Percentiles rank a stretch among this genome's conserved stretches.
These are phyloP conservation scores for Syncephalastrum racemosum DNA, from an alignment of 371 early-diverging fungal species.

Conservation along the genomic window DNA sequence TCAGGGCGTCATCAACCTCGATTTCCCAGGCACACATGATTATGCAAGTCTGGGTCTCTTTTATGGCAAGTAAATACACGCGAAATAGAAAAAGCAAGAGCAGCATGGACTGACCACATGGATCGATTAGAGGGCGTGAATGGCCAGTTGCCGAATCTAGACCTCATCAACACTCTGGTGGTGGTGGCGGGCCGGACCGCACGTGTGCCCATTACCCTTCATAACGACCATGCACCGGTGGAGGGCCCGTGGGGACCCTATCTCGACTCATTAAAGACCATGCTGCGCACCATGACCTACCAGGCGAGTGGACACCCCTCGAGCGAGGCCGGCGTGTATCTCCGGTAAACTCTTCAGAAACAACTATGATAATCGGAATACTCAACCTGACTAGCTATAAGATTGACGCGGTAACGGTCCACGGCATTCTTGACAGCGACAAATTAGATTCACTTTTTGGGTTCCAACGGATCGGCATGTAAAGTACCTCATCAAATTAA, in stretches of 20 bases:
- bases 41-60: slow-evolving; percentile 78
- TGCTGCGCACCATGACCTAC: slow-evolving; percentile 63
- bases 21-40: slow-evolving; percentile 71
- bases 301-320: slow-evolving; percentile 73
- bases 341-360: slow-evolving; percentile 35
- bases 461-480: slow-evolving; percentile 65
- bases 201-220: slow-evolving; percentile 52
- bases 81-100: neutral
- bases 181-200: slow-evolving; percentile 49
- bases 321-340: slow-evolving; percentile 73
- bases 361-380: neutral
- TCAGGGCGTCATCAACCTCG: slow-evolving; percentile 86
- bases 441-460: slow-evolving; percentile 44
- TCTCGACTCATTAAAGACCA: slow-evolving; percentile 45
- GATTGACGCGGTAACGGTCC: slow-evolving; percentile 82
- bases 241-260: slow-evolving; percentile 26
- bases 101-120: too few relatives aligned
- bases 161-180: slow-evolving; percentile 80
- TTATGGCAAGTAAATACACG: slow-evolving; percentile 58
- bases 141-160: slow-evolving; percentile 93
- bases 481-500: slow-evolving; percentile 20
- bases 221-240: slow-evolving; percentile 25
- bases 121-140: slow-evolving; percentile 76
- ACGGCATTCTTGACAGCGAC: slow-evolving; percentile 50
- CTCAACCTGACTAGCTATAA: slow-evolving; percentile 59